Percentiles rank a stretch among this genome's conserved stretches.
Evolutionary conservation across 1,139 yeast species (phyloP).

Genomic region (Kodamaea plutei): DNA sequence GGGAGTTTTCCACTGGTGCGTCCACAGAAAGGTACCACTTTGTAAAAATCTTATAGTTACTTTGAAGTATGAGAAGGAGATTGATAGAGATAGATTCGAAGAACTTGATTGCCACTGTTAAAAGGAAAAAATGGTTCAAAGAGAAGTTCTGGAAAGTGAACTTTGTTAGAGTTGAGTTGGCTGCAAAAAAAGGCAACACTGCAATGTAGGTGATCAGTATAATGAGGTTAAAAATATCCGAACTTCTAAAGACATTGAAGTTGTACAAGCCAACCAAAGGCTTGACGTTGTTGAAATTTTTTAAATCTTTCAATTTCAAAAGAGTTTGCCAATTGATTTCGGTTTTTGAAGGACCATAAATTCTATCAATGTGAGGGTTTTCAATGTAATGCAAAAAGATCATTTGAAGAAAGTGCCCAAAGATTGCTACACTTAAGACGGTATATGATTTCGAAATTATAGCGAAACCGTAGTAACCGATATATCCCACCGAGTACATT

Average conservation of each 20-base stretch:
- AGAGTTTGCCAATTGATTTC: slow-evolving; percentile 36
- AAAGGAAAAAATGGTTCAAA: slow-evolving; percentile 31
- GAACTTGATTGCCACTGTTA: slow-evolving; percentile 50
- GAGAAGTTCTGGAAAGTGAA: slow-evolving; percentile 5
- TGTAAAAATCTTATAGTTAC: slow-evolving; percentile 62
- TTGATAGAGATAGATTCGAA: slow-evolving; percentile 54
- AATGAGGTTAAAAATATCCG: slow-evolving; percentile 58
- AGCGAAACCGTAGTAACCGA: slow-evolving; percentile 85
- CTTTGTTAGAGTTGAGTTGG: slow-evolving; percentile 7
- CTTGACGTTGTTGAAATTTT: slow-evolving; percentile 37
- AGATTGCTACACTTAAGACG: slow-evolving; percentile 63
- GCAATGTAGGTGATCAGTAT: slow-evolving; percentile 42
- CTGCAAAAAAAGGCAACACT: slow-evolving; percentile 44
- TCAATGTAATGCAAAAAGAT: slow-evolving; percentile 73
- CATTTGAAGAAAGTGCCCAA: slow-evolving; percentile 80
- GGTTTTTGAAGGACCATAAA: slow-evolving; percentile 51
- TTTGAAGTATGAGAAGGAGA: slow-evolving; percentile 54
- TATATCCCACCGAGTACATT: slow-evolving; percentile 87
- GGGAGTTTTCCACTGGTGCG: slow-evolving; percentile 62
- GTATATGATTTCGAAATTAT: slow-evolving; percentile 73
- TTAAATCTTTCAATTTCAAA: slow-evolving; percentile 41
- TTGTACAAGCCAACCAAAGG: slow-evolving; percentile 66
- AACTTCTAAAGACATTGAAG: slow-evolving; percentile 61
- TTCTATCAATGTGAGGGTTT: slow-evolving; percentile 84
- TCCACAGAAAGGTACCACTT: slow-evolving; percentile 65